Evolutionary conservation across 1,284 basidiomycete genomes (phyloP).

Genomic region (Cryptococcus amylolentus): DNA sequence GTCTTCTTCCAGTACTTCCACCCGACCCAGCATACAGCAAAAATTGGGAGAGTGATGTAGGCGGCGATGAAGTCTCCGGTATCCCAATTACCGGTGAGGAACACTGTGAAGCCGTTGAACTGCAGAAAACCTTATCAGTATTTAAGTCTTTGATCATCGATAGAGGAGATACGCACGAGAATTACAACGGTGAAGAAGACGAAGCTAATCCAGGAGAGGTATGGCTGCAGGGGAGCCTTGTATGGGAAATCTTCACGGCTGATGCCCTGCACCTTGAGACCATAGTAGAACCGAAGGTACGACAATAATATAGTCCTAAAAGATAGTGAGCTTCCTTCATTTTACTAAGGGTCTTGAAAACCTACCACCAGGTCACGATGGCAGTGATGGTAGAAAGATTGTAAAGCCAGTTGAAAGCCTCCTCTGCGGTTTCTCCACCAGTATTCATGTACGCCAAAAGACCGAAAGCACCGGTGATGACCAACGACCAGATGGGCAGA

Average conservation of each 20-base stretch:
- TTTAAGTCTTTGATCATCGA: conserved; percentile 26
- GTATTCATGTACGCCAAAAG: conserved; percentile 56
- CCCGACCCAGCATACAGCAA: conserved; percentile 52
- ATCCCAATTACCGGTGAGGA: conserved; percentile 4
- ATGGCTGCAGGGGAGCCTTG: conserved; percentile 58
- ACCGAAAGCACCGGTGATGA: conserved; percentile 54
- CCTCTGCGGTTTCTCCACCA: conserved; percentile 25
- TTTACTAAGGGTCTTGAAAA: not conserved
- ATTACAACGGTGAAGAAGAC: conserved; percentile 4
- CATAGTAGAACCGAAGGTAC: conserved; percentile 69
- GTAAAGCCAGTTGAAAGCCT: conserved; percentile 58
- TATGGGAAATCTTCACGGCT: conserved; percentile 57
- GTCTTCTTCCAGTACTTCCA: conserved; percentile 61
- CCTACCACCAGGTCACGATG: conserved; percentile 60
- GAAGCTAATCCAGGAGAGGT: conserved; percentile 45
- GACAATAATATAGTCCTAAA: conserved; percentile 62
- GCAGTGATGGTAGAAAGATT: conserved; percentile 67
- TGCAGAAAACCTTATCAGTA: not conserved
- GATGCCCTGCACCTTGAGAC: conserved; percentile 58
- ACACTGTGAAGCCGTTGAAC: not conserved
- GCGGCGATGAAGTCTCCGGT: not conserved
- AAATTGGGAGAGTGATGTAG: not conserved
- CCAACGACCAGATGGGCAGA: conserved; percentile 62
- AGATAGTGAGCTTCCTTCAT: conserved; percentile 7
- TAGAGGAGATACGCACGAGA: conserved; percentile 1